These are phyloP conservation scores for Chrysochromulina parva DNA, from an alignment of 78 protist species.

Conservation along the genomic window DNA sequence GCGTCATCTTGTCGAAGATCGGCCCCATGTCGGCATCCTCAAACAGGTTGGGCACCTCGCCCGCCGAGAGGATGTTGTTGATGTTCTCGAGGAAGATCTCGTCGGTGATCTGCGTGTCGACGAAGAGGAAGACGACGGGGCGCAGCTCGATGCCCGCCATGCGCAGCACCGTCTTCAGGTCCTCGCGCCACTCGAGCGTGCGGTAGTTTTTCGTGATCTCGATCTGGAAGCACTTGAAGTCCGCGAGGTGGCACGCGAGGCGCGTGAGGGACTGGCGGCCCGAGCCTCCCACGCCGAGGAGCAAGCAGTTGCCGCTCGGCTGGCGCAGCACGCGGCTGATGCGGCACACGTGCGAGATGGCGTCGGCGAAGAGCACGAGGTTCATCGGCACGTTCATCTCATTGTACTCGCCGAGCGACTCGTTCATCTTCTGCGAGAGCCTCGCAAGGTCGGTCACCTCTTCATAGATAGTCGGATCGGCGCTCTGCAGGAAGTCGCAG, in stretches of 20 bases:
- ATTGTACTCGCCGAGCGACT: constrained; percentile 41
- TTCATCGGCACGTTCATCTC: constrained; percentile 31
- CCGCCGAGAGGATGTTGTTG: constrained; percentile 41
- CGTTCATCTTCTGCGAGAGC: not conserved
- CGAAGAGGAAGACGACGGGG: constrained; percentile 61
- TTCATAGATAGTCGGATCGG: not conserved
- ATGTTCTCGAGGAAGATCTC: constrained; percentile 80
- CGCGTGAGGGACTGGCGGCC: constrained; percentile 87
- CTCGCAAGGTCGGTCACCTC: not conserved
- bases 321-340: constrained; percentile 62
- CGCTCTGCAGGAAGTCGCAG: not conserved
- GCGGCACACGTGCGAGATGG: constrained; percentile 60
- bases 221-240: constrained; percentile 37
- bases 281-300: constrained; percentile 94
- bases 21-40: constrained; percentile 59
- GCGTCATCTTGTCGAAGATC: constrained; percentile 46
- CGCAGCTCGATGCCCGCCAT: constrained; percentile 62
- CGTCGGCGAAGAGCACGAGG: constrained; percentile 70
- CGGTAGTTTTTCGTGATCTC: constrained; percentile 71
- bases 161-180: constrained; percentile 55
- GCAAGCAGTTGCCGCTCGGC: constrained; percentile 82
- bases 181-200: constrained; percentile 60
- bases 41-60: constrained; percentile 64
- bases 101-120: constrained; percentile 72
- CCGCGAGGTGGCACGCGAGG: constrained; percentile 67